Base-by-base conservation (phyloP, 352 stramenopile species). In the Globisporangium nagaii region DNA sequence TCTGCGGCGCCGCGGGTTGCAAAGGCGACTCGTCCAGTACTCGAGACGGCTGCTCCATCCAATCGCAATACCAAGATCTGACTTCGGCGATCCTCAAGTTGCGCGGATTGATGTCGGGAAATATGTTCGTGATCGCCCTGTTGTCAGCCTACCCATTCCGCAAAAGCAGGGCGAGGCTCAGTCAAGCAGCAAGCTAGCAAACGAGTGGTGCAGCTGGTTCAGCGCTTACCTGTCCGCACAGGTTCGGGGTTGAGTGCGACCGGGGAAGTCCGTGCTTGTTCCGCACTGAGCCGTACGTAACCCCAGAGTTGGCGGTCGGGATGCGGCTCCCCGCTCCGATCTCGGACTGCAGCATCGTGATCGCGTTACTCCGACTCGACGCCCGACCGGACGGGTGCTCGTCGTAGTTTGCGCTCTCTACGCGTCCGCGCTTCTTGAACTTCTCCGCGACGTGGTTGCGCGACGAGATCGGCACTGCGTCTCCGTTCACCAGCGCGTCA, bases 31-130 rank as follows among this genome's bases (percentile, higher is more conserved):
- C 25, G 2, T 47, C 10, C n/a, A 28, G n/a, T 8, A 64, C 58
- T 4, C 19, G 43, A 39, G 75, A 79, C 0, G 74, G 40, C 20
- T 58, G 54, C 6, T 86, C 43, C 78, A 90, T 89, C 84, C 81
- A 93, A 15, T 53, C 50, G 60, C 77, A 89, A n/a, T 79, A 36
- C 84, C 84, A 93, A 8, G 75, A 86, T n/a, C 77, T 80, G 0
- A 93, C 81, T 59, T 93, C 84, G 24, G 79, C 82, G 50, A 93
- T 77, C n/a, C 84, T 68, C 46, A 93, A 60, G 30, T 88, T 73
- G n/a, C 80, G 72, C 22, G 83, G 81, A 45, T 87, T 87, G 22
- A 93, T 67, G 58, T 93, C 84, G 1, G 79, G 79, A 42, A 93
- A 93, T 17, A 93, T 90, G 19, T 81, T 78, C 31, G 71, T 59